Evolutionary conservation across 148 eudicot genomes (phyloP), one percentile per base, ranked within the genome.

Genomic region (Chenopodium quinoa): DNA sequence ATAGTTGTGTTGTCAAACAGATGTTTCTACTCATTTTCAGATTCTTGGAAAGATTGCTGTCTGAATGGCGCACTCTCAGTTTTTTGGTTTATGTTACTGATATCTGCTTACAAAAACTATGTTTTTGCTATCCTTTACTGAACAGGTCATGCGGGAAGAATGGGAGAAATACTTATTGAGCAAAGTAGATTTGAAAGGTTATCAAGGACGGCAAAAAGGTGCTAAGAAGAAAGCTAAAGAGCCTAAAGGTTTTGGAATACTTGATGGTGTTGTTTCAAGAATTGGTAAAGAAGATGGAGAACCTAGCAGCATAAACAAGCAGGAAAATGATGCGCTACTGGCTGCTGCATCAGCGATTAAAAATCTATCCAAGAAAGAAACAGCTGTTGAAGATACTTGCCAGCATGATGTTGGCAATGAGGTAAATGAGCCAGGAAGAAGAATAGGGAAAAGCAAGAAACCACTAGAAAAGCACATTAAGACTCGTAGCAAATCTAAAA

Each of bases 81-180:
- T 37, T 40, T 40, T 47, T 9, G 48, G 6, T 6, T 25, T 50
- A 62, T 32, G 9, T 37, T 19, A 52, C 78, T 58, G 64, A 4
- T 71, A 17, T 34, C 2, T 64, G 80, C 56, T 27, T 25, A 11
- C 9, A 47, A 16, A 25, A 62, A 23, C 14, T 9, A 3, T 69
- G 20, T 69, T n/a, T 58, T 25, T 29, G 34, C 11, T 12, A 52
- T 70, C 64, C 14, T 64, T 62, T 32, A 23, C 25, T 84, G n/a
- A 75, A 71, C 86, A 97, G 99, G 96, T 91, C 73, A 90, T 97
- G 97, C 91, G 60, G 76, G 95, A 91, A 77, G 97, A 97, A 88
- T 97, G 99, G 99, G 92, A 94, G 85, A 94, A 97, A 76, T 97
- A 97, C 87, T 84, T 97, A 83, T 88, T 97, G 71, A 91, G 99